A percentile compares a stretch with the other conserved stretches of the same genome.
phyloP scores from a whole-genome alignment of 495 filamentous ascomycete species.

The Hypoxylon cercidicola region DNA sequence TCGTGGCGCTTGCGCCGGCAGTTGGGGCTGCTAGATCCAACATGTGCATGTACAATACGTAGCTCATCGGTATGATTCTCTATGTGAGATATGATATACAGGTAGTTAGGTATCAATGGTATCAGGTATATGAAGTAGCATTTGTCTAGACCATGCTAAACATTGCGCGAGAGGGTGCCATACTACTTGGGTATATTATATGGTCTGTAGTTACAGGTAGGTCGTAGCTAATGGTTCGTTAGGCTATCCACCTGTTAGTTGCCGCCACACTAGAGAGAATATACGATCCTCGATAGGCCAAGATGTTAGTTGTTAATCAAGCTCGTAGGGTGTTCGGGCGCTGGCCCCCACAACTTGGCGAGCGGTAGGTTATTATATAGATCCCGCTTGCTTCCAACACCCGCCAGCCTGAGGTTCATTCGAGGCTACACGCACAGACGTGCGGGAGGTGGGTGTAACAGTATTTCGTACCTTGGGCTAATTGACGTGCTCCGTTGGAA shows the following conservation, averaged over 20 bases:
- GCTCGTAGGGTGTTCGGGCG: not conserved
- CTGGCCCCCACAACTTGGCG: slow-evolving; percentile 4
- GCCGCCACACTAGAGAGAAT: no score
- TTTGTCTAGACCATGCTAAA: no score
- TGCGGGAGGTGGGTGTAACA: slow-evolving; percentile 23
- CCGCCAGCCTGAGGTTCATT: not conserved
- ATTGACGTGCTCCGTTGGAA: not conserved
- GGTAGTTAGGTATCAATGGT: no score
- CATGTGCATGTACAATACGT: not conserved
- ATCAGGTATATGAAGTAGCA: no score
- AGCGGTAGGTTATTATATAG: not conserved
- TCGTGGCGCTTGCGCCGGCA: slow-evolving; percentile 5
- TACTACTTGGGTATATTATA: no score
- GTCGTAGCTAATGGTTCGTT: no score
- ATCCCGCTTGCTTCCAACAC: slow-evolving; percentile 1
- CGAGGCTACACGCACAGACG: slow-evolving; percentile 36
- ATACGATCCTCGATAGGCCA: not conserved
- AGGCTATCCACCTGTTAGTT: no score
- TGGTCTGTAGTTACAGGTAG: no score
- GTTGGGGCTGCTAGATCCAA: not conserved
- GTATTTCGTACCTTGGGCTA: slow-evolving; percentile 4
- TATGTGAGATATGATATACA: not conserved
- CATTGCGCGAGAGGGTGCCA: no score
- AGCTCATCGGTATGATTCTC: not conserved
- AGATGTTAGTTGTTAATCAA: not conserved